Percentiles rank a stretch among this genome's conserved stretches.
Evolutionary conservation across 2,329 filamentous ascomycete genomes (phyloP).

Genomic region (Arthrobotrys iridis): DNA sequence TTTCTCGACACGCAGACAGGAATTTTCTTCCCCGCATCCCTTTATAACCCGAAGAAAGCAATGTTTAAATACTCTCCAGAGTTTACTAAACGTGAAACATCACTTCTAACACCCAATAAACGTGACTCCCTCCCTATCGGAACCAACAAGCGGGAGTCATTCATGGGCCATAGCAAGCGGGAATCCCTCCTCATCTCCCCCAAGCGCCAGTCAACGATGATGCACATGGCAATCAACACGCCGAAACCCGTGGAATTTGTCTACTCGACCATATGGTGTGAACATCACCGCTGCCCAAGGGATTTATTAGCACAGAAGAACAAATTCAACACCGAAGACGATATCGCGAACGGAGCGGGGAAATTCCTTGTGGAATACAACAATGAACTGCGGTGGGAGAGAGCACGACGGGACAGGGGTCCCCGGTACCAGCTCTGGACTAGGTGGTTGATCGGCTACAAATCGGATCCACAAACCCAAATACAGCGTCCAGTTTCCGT

Average conservation of each 20-base stretch:
- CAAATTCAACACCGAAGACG: slow-evolving; percentile 2
- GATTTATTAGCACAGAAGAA: slow-evolving; percentile 39
- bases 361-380: slow-evolving; percentile 45
- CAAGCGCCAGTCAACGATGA: slow-evolving; percentile 32
- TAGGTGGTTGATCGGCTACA: slow-evolving; percentile 50
- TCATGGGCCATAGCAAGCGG: slow-evolving; percentile 22
- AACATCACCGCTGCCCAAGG: slow-evolving; percentile 44
- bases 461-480: slow-evolving; percentile 43
- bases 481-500: slow-evolving; percentile 30
- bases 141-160: slow-evolving; percentile 28
- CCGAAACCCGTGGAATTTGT: slow-evolving; percentile 39
- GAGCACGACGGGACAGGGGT: slow-evolving; percentile 41
- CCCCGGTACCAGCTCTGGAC: slow-evolving; percentile 50
- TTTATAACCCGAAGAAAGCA: slow-evolving; percentile 31
- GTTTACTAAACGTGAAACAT: slow-evolving; percentile 19
- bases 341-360: slow-evolving; percentile 30
- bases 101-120: slow-evolving; percentile 30
- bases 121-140: slow-evolving; percentile 24
- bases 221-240: slow-evolving; percentile 32
- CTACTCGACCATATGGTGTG: slow-evolving; percentile 52
- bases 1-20: slow-evolving; percentile 46
- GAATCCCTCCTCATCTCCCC: slow-evolving; percentile 35
- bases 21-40: slow-evolving; percentile 40
- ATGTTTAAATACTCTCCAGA: slow-evolving; percentile 35
- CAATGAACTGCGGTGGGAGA: slow-evolving; percentile 38